Base-by-base conservation (phyloP, 768 basidiomycete species). In the Mycena venus region DNA sequence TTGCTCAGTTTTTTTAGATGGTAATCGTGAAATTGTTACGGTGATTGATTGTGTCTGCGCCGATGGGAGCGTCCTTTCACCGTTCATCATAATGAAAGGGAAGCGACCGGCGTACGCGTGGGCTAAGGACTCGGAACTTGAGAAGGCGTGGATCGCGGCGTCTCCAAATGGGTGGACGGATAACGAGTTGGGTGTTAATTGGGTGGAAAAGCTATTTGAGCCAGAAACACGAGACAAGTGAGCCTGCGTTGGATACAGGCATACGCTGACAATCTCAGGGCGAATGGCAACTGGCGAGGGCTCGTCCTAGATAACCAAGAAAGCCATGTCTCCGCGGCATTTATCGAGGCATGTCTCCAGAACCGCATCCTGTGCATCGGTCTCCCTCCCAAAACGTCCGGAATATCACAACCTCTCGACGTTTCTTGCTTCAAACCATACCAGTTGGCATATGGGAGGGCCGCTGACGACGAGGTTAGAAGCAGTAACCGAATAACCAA, bases 151-250 rank as follows among this genome's bases (percentile, higher is more conserved):
- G 31, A 73, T 73, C 32, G 29, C 44, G 1, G 68, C 55, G 5
- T 79, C 79, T 21, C 74, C 74, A 17, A 79, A 75, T 62, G 80
- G 80, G 1, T 80, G 79, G 80, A 79, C 67, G 3, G 72, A 78
- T 60, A 63, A 76, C n/a, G 65, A 77, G 14, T 53, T 78, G 8
- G 65, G 68, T n/a, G 3, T 60, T 1, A 17, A 51, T 15, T 80
- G 80, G 80, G 8, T 78, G 2, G 25, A 68, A 19, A 38, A 75
- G 6, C 55, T 74, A 10, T 80, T 80, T 58, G 76, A 77, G 0
- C 68, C 65, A 4, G 29, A 70, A 5, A 79, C 78, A 11, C 15
- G 19, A 5, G 70, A 63, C 6, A 58, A 58, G 72, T 67, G 25
- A 2, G 61, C 8, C 42, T 42, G 12, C 42, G 5, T 42, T 17